Percentiles rank a stretch among this genome's conserved stretches.
These are phyloP conservation scores for Fraxinus xanthoxyloides DNA, from an alignment of 305 asterid species.

Conservation along the genomic window DNA sequence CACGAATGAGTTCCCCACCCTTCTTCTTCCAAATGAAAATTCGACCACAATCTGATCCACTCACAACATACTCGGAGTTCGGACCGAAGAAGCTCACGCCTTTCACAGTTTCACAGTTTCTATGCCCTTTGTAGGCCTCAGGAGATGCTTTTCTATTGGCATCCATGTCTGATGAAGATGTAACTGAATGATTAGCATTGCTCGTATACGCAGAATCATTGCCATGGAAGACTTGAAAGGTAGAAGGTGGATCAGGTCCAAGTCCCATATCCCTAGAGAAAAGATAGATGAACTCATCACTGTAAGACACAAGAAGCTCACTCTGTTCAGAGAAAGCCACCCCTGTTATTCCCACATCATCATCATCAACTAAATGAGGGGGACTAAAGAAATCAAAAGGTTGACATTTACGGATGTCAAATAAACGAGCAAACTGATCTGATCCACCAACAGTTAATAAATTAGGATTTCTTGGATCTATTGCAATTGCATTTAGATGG, in stretches of 20 bases:
- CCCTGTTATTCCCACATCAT: slow-evolving; percentile 74
- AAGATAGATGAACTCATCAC: slow-evolving; percentile 77
- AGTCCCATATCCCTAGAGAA: slow-evolving; percentile 68
- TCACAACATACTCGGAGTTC: slow-evolving; percentile 78
- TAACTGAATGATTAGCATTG: slow-evolving; percentile 26
- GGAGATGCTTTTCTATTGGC: slow-evolving; percentile 45
- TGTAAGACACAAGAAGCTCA: slow-evolving; percentile 89
- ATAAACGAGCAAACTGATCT: slow-evolving; percentile 78
- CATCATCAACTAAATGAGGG: slow-evolving; percentile 59
- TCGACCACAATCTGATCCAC: slow-evolving; percentile 98
- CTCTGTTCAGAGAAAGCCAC: slow-evolving; percentile 90
- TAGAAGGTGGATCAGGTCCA: slow-evolving; percentile 51
- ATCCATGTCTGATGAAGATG: slow-evolving; percentile 31
- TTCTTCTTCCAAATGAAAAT: slow-evolving; percentile 93
- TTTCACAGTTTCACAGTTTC: slow-evolving; percentile 73
- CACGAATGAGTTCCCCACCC: slow-evolving; percentile 80
- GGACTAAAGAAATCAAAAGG: slow-evolving; percentile 82
- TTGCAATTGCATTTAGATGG: slow-evolving; percentile 67
- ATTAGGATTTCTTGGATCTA: slow-evolving; percentile 86
- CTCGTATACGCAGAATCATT: slow-evolving; percentile 39
- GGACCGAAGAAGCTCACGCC: slow-evolving; percentile 93
- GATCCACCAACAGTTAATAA: slow-evolving; percentile 81
- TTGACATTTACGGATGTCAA: slow-evolving; percentile 71
- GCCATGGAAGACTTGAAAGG: slow-evolving; percentile 36
- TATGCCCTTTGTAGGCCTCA: slow-evolving; percentile 81